Conservation (phyloP, 257 asterid genomes). For the Solanum gandarillasii region DNA sequence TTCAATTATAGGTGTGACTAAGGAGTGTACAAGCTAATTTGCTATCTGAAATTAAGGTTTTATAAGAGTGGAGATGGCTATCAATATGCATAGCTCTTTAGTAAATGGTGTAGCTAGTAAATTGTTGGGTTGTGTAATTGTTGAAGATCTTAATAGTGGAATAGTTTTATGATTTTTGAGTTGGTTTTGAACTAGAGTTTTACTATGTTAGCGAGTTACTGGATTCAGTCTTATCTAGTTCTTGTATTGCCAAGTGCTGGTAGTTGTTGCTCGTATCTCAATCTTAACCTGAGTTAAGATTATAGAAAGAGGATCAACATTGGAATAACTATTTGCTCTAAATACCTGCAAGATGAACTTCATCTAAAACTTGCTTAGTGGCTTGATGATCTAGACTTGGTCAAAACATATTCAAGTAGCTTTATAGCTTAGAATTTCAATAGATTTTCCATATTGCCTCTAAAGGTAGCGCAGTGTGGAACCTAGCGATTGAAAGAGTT, state of each 20-base stretch:
- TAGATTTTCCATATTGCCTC: background rate
- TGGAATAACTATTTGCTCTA: background rate
- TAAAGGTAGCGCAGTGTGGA: background rate
- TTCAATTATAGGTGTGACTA: background rate
- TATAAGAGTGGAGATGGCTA: background rate
- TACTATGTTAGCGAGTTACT: background rate
- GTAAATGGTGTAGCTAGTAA: background rate
- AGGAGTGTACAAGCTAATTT: background rate
- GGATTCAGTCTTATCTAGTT: background rate
- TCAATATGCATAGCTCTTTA: background rate
- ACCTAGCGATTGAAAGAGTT: background rate
- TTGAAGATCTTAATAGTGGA: background rate
- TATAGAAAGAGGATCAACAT: background rate
- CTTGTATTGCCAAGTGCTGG: background rate
- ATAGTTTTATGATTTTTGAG: background rate
- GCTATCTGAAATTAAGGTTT: background rate
- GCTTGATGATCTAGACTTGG: background rate
- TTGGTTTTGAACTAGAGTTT: background rate
- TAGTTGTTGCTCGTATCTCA: background rate
- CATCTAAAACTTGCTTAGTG: background rate
- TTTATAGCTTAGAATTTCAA: background rate
- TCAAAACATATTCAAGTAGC: background rate
- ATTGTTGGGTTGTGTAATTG: background rate
- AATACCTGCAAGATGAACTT: background rate
- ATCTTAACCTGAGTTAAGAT: background rate